Base-by-base conservation (phyloP, 75 land plant genomes). In the Sequoia sempervirens region DNA sequence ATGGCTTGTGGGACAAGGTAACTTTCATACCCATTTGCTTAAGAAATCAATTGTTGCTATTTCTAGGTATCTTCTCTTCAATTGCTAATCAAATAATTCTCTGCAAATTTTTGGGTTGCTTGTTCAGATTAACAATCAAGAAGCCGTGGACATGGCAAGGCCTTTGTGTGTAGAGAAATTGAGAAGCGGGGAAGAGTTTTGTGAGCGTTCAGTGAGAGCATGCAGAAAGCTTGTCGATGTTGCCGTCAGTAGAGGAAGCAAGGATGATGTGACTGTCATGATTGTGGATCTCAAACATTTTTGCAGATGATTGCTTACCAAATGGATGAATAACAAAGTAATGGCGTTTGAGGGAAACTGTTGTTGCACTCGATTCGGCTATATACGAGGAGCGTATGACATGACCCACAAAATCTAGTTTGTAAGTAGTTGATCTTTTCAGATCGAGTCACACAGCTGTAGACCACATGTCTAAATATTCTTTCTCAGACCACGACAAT, bases 1-100 rank as follows among this genome's bases (percentile, higher is more conserved):
- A 94, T 92, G 95, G 95, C 4, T 82, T 94, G 72, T 94, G 95
- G 95, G 90, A 94, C 74, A 87, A 86, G 88, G 95, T 91, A 81
- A 1, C 11, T 64, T 5, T 23, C 68, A 64, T 50, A 13, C 53
- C 53, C 53, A 50, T 50, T 50, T 50, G 53, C 68, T 64, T 43
- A 52, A 18, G 20, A 32, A 2, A 50, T 13, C 15, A 1, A 45
- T 47, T 81, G 26, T 4, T 45, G 17, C 80, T 61, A 40, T 10
- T 82, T 5, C 13, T 26, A n/a, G n/a, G n/a, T n/a, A 23, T 32
- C 17, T 81, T 7, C 23, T 41, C 64, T 40, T 18, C 81, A 8
- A 8, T 80, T 40, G 64, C 11, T 7, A n/a, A 32, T 34, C 30
- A 26, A 13, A 12, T 50, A 70, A n/a, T 83, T 41, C 36, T 41